Percentiles rank a stretch among this genome's conserved stretches.
Evolutionary conservation across 1,284 basidiomycete genomes (phyloP).

Genomic region (Phlebopus sp.): DNA sequence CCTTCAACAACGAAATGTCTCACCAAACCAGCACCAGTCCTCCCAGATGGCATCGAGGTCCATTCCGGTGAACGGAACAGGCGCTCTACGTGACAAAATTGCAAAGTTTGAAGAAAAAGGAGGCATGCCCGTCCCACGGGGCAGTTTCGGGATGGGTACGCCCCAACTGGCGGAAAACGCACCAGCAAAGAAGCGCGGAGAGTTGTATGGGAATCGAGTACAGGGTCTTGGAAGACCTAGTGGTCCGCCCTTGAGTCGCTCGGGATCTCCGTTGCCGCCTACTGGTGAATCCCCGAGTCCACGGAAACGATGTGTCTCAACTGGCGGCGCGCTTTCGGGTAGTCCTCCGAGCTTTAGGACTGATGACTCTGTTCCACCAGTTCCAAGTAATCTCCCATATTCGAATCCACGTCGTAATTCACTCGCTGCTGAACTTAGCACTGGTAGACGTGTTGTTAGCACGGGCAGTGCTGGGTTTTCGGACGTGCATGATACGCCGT

Average conservation of each 20-base stretch:
- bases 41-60: slow-evolving; percentile 29
- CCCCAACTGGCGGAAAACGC: slow-evolving; percentile 49
- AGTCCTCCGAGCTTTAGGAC: slow-evolving; percentile 9
- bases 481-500: neutral
- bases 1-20: slow-evolving; percentile 57
- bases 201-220: slow-evolving; percentile 71
- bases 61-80: slow-evolving; percentile 27
- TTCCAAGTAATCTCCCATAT: slow-evolving; percentile 15
- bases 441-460: slow-evolving; percentile 18
- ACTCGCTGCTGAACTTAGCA: slow-evolving; percentile 22
- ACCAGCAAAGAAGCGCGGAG: slow-evolving; percentile 49
- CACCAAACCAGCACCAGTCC: slow-evolving; percentile 33
- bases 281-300: slow-evolving; percentile 16
- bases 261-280: slow-evolving; percentile 16
- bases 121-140: slow-evolving; percentile 67
- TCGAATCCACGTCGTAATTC: slow-evolving; percentile 27
- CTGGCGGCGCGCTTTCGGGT: slow-evolving; percentile 21
- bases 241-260: slow-evolving; percentile 21
- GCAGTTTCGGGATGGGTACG: slow-evolving; percentile 68
- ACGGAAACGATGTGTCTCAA: slow-evolving; percentile 32
- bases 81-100: slow-evolving; percentile 65
- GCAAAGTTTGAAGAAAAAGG: slow-evolving; percentile 76
- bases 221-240: slow-evolving; percentile 42
- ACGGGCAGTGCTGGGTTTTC: slow-evolving; percentile 9
- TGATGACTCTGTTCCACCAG: slow-evolving; percentile 25